Evolutionary conservation across 2,329 filamentous ascomycete species (phyloP), one percentile per base, ranked within the genome.

Genomic region (Mollisia scopiformis): DNA sequence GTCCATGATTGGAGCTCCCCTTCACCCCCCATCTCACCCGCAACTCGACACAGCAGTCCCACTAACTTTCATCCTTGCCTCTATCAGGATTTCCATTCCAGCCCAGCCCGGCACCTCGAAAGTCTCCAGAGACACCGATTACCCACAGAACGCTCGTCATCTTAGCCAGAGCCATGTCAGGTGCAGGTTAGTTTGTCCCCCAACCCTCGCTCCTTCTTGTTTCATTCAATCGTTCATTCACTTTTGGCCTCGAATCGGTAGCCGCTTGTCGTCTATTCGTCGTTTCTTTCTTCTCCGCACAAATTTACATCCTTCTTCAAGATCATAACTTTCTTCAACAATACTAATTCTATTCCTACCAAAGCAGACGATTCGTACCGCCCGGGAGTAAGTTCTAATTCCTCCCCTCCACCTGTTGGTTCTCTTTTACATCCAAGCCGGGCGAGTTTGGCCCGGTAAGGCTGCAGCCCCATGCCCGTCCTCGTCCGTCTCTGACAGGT

Each of bases 341-440:
- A 39, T 64, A 59, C 65, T 67, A 55, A 67, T 57, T 37, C 39
- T 55, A 43, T 54, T 51, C 28, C 49, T 43, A 31, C 13, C 30
- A 27, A 59, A 54, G 41, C 41, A 64, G 65, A 67, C 61, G 65
- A 67, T 33, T 61, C 61, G 14, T 67, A 67, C 56, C 59, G 65
- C 41, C 59, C 65, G 31, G 63, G 59, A 58, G 65, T 66, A 64
- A 67, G 65, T 67, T 53, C 10, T 41, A 23, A 16, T 55, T 27
- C 27, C n/a, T 23, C 51, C n/a, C 35, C 33, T n/a, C 28, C 28
- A 10, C 23, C 33, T 30, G n/a, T n/a, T n/a, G n/a, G n/a, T 51
- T 35, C 47, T 43, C 31, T 50, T 33, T 25, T 47, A n/a, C 56
- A 30, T 41, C 56, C 10, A 39, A 49, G 35, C 30, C 31, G 37